phyloP scores from a whole-genome alignment of 805 yeast genomes.

The Trichomonascus vanleenenianus region DNA sequence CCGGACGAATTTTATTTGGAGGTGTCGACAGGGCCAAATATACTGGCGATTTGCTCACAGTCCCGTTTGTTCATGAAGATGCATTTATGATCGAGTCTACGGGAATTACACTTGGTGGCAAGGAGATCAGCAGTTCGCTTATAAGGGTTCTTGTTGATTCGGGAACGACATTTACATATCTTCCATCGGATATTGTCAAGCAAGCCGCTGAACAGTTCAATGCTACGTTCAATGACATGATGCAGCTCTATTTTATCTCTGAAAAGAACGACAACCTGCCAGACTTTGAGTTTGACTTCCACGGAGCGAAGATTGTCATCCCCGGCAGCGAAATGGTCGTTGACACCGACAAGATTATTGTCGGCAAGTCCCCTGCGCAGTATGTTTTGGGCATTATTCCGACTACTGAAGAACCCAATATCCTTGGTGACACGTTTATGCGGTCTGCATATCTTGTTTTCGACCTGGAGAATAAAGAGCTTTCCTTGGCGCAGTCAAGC shows the following conservation, averaged over 20 bases:
- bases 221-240: constrained; percentile 5
- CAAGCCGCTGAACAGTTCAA: constrained; percentile 5
- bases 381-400: constrained; percentile 9
- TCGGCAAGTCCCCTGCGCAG: constrained; percentile 8
- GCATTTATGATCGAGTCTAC: constrained; percentile 10
- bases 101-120: constrained; percentile 11
- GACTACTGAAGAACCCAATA: not conserved
- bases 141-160: constrained; percentile 38
- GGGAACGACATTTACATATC: constrained; percentile 45
- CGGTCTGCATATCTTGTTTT: constrained; percentile 56
- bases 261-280: constrained; percentile 7
- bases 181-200: constrained; percentile 30
- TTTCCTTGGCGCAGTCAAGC: constrained; percentile 48
- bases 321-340: constrained; percentile 18
- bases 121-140: constrained; percentile 4
- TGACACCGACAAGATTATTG: constrained; percentile 8
- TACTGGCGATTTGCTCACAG: constrained; percentile 30
- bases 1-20: constrained; percentile 39
- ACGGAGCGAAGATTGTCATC: constrained; percentile 20
- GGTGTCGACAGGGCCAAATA: constrained; percentile 39
- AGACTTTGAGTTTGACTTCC: constrained; percentile 17
- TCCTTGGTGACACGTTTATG: constrained; percentile 49
- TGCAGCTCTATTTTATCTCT: constrained; percentile 20
- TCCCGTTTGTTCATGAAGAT: constrained; percentile 25
- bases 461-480: constrained; percentile 47